Conservation (phyloP, 441 rosid genomes). For the Erodium chrysanthum region DNA sequence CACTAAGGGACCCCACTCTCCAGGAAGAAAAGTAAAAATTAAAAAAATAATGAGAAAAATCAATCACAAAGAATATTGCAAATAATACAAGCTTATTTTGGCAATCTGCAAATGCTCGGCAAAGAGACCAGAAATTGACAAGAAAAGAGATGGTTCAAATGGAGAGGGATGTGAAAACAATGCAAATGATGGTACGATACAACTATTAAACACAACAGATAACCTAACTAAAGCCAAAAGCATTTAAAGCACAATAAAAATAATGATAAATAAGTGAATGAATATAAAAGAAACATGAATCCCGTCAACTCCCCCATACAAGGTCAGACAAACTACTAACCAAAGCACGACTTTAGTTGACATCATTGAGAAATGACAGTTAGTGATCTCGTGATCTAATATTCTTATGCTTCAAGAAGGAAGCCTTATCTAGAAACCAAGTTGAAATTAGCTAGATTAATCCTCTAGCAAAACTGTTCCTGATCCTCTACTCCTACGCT, state of each 20-base stretch:
- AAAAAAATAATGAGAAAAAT: background rate
- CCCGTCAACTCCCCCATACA: background rate
- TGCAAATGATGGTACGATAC: conserved; percentile 2
- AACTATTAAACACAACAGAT: background rate
- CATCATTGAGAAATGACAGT: background rate
- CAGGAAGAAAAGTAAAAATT: background rate
- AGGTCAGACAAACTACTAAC: background rate
- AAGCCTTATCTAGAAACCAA: background rate
- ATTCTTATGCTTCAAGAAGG: background rate
- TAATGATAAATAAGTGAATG: background rate
- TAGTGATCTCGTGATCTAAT: background rate
- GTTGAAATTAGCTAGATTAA: background rate
- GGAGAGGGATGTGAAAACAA: conserved; percentile 2
- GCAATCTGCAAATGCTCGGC: background rate
- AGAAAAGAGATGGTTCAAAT: conserved; percentile 4
- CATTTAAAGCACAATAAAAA: background rate
- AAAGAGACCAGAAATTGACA: background rate
- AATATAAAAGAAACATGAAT: background rate
- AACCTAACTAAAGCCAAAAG: background rate
- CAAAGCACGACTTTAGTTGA: background rate
- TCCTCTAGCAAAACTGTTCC: background rate
- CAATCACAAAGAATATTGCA: background rate
- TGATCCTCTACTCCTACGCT: too few species aligned
- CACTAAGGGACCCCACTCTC: too few species aligned
- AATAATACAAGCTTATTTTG: background rate